Evolutionary conservation across 305 asterid species (phyloP).

Genomic region (Rubia tinctorum): DNA sequence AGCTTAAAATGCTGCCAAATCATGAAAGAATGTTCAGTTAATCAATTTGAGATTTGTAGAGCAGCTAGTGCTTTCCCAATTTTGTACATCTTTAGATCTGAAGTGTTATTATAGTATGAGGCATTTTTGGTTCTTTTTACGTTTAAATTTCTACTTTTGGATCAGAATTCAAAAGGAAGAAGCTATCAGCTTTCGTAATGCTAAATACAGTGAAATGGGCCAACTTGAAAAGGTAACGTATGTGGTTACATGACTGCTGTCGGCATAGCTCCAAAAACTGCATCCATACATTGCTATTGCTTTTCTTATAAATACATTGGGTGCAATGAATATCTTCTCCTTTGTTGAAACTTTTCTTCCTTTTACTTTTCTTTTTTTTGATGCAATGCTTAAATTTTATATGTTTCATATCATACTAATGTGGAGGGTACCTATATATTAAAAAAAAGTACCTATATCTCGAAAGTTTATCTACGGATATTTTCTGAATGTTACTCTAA

Average conservation of each 20-base stretch:
- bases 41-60: not conserved
- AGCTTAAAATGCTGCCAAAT: not conserved
- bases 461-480: not conserved
- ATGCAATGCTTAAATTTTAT: not conserved
- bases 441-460: not conserved
- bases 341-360: not conserved
- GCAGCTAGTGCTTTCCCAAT: not conserved
- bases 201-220: slow-evolving; percentile 60
- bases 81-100: not conserved
- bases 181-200: slow-evolving; percentile 63
- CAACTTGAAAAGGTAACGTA: slow-evolving; percentile 60
- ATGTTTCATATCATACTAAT: not conserved
- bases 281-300: not conserved
- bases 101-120: slow-evolving; percentile 2
- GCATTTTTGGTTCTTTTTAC: slow-evolving; percentile 16
- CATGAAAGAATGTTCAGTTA: not conserved
- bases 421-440: not conserved
- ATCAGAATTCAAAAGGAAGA: slow-evolving; percentile 74
- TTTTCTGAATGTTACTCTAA: not conserved
- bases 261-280: not conserved
- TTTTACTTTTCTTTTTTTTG: not conserved
- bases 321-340: not conserved
- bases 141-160: slow-evolving; percentile 21
- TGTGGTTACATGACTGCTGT: not conserved
- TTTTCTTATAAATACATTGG: not conserved